Evolutionary conservation across 2,329 filamentous ascomycete genomes (phyloP), one percentile per base, ranked within the genome.

Genomic region (Chaetoscypha palmicola): DNA sequence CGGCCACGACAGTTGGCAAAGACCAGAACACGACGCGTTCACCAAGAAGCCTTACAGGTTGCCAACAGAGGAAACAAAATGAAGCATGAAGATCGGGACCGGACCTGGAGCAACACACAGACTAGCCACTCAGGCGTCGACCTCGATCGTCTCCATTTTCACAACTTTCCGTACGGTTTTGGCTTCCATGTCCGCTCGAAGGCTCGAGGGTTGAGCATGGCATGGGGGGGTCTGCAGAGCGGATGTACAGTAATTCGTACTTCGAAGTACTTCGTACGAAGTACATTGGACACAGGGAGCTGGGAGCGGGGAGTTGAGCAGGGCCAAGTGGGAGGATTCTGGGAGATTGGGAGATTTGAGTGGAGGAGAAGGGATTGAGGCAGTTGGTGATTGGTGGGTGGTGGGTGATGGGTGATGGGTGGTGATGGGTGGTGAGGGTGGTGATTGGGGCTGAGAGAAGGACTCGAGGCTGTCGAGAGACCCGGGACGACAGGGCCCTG

Each of bases 51-150:
- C 28, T 12, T 12, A 14, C 11, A 11, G 3, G 28, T 28, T 21
- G 23, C 17, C 35, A 45, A 38, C 30, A 21, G 35, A 38, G 26
- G 30, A 46, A 46, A 46, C 37, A 44, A 48, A 48, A 48, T 48
- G 46, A 48, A 44, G 37, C 46, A 44, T 46, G 48, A 39, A 41
- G 42, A 48, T 46, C 24, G 39, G 34, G 35, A 42, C 19, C 21
- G 9, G 32, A 31, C 14, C 16, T 11, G 28, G 23, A 14, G 30
- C 23, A 38, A n/a, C 41, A 33, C 43, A 46, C 47, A 36, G 47
- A 45, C 47, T 44, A 32, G 40, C 14, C 28, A 45, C 36, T 45
- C 28, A 14, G 35, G 19, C 20, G 28, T 44, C n/a, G 11, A 11
- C 37, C 19, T 30, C 37, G 20, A 41, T 20, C n/a, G 32, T 10